These are phyloP conservation scores for Trichoderma gamsii DNA, from an alignment of 495 filamentous ascomycete species.

Conservation along the genomic window DNA sequence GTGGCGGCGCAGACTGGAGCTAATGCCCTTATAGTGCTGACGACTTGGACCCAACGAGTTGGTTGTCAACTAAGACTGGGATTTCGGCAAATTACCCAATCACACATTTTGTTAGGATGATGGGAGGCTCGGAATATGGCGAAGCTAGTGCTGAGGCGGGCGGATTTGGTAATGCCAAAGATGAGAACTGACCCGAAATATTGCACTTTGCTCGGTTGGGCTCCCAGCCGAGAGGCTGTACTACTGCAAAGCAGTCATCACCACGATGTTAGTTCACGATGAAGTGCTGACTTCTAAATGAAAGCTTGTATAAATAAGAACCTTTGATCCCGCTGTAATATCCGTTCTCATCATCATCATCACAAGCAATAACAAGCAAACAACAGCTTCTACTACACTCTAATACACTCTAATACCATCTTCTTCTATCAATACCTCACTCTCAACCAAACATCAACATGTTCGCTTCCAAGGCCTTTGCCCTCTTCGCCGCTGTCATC, in stretches of 20 bases:
- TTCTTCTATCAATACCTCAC: not conserved
- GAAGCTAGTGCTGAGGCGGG: slow-evolving; percentile 7
- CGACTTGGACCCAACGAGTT: not conserved
- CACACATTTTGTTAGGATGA: not conserved
- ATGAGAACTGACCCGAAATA: not conserved
- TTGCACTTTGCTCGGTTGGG: not conserved
- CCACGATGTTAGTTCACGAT: not conserved
- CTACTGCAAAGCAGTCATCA: not conserved
- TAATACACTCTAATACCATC: not conserved
- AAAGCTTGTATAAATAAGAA: not conserved
- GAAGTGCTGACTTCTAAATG: not conserved
- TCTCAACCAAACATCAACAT: not conserved
- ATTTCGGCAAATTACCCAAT: not conserved
- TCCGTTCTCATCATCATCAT: not conserved
- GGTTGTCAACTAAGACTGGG: not conserved
- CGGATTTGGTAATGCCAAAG: not conserved
- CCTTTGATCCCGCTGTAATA: not conserved
- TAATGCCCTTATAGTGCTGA: not conserved
- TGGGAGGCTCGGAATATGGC: not conserved
- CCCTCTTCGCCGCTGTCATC: not conserved
- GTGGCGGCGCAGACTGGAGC: slow-evolving; percentile 1
- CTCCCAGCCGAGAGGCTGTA: not conserved
- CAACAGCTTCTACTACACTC: not conserved
- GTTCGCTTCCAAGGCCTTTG: not conserved
- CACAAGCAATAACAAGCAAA: not conserved